Percentiles rank a stretch among this genome's conserved stretches.
These are phyloP conservation scores for Colletotrichum liaoningense DNA, from an alignment of 2,329 filamentous ascomycete species.

Conservation along the genomic window DNA sequence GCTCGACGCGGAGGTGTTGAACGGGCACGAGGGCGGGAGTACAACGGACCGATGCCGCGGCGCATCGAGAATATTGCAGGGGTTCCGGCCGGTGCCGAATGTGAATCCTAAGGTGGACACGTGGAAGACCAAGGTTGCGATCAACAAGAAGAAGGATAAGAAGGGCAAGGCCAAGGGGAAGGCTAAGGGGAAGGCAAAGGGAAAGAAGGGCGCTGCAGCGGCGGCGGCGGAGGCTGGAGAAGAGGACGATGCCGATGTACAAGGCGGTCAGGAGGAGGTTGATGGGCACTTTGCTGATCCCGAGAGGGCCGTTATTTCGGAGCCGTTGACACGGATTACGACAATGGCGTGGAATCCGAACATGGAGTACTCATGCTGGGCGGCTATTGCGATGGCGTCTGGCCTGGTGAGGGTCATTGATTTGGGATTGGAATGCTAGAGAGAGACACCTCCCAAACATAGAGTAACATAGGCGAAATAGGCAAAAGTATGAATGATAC, in stretches of 20 bases:
- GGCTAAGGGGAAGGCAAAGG: constrained; percentile 48
- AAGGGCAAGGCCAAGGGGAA: constrained; percentile 51
- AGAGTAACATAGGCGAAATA: background rate
- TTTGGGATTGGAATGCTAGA: constrained; percentile 60
- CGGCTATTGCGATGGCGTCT: constrained; percentile 73
- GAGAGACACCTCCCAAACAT: background rate
- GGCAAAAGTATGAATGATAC: constrained; percentile 10
- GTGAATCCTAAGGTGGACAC: constrained; percentile 56
- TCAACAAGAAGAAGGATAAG: constrained; percentile 48
- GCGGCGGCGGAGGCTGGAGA: constrained; percentile 49
- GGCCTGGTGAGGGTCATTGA: constrained; percentile 76
- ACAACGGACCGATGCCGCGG: constrained; percentile 47
- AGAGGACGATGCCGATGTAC: constrained; percentile 39
- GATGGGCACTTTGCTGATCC: constrained; percentile 46
- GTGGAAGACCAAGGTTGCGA: constrained; percentile 51
- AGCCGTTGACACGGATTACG: constrained; percentile 72
- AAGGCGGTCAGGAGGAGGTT: constrained; percentile 38
- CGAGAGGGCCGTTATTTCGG: constrained; percentile 64
- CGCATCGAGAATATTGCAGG: constrained; percentile 61
- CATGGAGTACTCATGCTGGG: constrained; percentile 73
- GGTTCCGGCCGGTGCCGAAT: constrained; percentile 63
- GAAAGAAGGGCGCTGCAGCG: constrained; percentile 35
- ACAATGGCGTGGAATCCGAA: constrained; percentile 77
- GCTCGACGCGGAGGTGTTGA: constrained; percentile 35
- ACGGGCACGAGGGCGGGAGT: background rate